These are phyloP conservation scores for Trypanosoma conorhini DNA, from an alignment of 208 protist species.

Conservation along the genomic window DNA sequence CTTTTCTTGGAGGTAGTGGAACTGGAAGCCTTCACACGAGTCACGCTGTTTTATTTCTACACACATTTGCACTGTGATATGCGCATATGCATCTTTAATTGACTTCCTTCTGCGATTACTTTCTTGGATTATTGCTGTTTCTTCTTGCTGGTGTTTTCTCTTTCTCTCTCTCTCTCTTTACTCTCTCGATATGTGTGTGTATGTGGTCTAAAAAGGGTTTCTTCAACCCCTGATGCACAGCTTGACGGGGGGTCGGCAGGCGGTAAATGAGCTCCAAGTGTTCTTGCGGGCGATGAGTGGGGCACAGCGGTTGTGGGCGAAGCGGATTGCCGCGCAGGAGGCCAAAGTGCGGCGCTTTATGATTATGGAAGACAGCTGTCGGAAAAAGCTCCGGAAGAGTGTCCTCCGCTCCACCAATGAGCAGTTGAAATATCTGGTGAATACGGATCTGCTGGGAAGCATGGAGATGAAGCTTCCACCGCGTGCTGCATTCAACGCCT, in stretches of 20 bases:
- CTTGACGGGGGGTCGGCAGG: conserved; percentile 29
- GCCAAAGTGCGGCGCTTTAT: conserved; percentile 70
- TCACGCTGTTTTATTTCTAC: not conserved
- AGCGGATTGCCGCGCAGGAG: conserved; percentile 60
- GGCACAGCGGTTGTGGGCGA: conserved; percentile 63
- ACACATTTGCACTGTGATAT: not conserved
- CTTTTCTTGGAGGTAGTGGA: not conserved
- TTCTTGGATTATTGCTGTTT: not conserved
- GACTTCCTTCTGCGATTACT: not conserved
- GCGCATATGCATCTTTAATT: not conserved
- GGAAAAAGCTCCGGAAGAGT: conserved; percentile 51
- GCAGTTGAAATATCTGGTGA: conserved; percentile 54
- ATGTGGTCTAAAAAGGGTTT: not conserved
- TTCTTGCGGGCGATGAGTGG: conserved; percentile 58
- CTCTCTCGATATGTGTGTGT: not conserved
- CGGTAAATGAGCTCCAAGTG: conserved; percentile 67
- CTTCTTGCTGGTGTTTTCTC: not conserved
- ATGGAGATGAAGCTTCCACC: conserved; percentile 37
- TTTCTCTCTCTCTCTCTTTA: conserved; percentile 1
- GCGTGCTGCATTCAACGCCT: conserved; percentile 36
- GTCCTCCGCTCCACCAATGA: conserved; percentile 56
- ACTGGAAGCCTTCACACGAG: not conserved
- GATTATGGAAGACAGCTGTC: conserved; percentile 72
- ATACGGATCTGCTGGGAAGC: conserved; percentile 59
- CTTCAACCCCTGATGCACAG: not conserved